Base-by-base conservation (phyloP, 176 grass and related monocot species). In the Carex kokanica region DNA sequence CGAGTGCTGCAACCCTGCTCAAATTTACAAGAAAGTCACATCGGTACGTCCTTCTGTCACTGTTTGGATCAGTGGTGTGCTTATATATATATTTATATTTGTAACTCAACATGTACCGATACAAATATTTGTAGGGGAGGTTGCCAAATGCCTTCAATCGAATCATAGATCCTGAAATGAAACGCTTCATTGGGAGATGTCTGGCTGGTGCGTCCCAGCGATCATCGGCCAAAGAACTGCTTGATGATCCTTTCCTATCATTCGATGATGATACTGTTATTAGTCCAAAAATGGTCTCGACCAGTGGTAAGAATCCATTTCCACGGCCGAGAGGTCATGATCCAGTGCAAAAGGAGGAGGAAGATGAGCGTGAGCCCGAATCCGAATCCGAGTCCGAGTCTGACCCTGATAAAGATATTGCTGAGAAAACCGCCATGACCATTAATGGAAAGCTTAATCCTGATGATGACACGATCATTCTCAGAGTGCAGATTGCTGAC, bases 21-120 rank as follows among this genome's bases (percentile, higher is more conserved):
- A 99, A 86, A 99, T 99, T 54, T 99, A 99, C 86, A 99, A 91
- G 88, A 99, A 99, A 88, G 96, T 99, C 70, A 91, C 92, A 65
- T 81, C 89, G 7, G 89, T 91, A 78, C 34, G 47, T 25, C 21
- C 1, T 29, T 24, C 24, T 0, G 5, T 58, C 27, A 36, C 74
- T 73, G 59, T 32, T 47, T 23, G 16, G 24, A 0, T 57, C 36
- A 2, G 67, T 57, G 43, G 31, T 13, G 17, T 68, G 10, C 36
- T 38, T 38, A 27, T 27, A 27, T 38, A 38, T 38, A 38, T 38
- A 38, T 45, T 49, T 16, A 16, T 55, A 45, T 57, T 32, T 59
- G 79, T 21, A 61, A 47, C 1, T 84, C 15, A 84, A 18, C 40
- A 51, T 51, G 20, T 51, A 21, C 20, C 20, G 1, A 15, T 52